These are phyloP conservation scores for Euphorbia schlechtendalii DNA, from an alignment of 441 rosid species.

Conservation along the genomic window DNA sequence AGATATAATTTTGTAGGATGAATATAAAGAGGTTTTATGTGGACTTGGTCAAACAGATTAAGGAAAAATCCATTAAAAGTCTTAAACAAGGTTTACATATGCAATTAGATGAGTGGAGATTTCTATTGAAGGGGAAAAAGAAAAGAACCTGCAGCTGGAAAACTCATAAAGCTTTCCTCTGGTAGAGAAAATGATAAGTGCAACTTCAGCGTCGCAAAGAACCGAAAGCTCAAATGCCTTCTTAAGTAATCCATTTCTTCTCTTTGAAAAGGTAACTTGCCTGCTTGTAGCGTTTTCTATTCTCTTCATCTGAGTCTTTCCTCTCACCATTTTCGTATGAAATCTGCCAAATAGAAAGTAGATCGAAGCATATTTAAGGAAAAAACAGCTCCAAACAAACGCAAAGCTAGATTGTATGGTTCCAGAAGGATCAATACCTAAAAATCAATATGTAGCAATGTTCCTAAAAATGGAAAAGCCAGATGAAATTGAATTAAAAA, in stretches of 20 bases:
- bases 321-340: conserved; percentile 56
- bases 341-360: conserved; percentile 12
- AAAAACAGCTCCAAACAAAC: background rate
- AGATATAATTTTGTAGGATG: background rate
- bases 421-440: background rate
- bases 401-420: background rate
- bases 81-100: background rate
- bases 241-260: conserved; percentile 80
- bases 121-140: background rate
- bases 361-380: background rate
- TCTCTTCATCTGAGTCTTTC: conserved; percentile 90
- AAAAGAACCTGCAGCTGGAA: conserved; percentile 55
- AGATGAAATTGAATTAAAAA: conserved; percentile 20
- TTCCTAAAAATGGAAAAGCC: conserved; percentile 26
- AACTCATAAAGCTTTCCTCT: conserved; percentile 81
- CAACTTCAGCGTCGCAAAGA: conserved; percentile 90
- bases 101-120: conserved; percentile 6
- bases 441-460: no score
- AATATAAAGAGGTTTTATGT: no score
- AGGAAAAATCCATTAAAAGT: background rate
- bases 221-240: conserved; percentile 85
- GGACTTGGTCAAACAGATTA: background rate
- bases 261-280: conserved; percentile 89
- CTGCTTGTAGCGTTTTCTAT: conserved; percentile 85
- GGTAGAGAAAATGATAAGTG: conserved; percentile 76